Conservation (phyloP, 352 stramenopile species). For the Pythium rishiriense region DNA sequence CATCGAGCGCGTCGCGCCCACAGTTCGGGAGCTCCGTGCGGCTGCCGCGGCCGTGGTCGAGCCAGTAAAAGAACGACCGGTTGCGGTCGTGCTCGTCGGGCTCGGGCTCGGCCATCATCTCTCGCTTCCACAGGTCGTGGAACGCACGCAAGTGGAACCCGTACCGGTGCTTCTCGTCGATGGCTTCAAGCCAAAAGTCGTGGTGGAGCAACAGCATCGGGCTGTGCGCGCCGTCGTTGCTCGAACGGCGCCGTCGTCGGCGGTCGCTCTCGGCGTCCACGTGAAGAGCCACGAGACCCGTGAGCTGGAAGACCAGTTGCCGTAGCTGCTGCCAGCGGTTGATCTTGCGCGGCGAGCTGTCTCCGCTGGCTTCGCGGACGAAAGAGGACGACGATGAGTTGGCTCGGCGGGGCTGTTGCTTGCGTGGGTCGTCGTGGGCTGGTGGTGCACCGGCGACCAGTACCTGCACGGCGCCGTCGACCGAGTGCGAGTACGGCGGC, state of each 20-base stretch:
- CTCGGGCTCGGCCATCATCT: constrained; percentile 29
- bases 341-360: constrained; percentile 7
- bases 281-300: constrained; percentile 8
- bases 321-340: constrained; percentile 27
- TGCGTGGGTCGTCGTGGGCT: background rate
- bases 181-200: constrained; percentile 76
- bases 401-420: background rate
- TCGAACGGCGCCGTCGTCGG: background rate
- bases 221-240: constrained; percentile 5
- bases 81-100: constrained; percentile 14
- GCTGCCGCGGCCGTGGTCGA: constrained; percentile 54
- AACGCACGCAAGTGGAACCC: constrained; percentile 69
- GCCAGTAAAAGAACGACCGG: constrained; percentile 70
- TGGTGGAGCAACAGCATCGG: constrained; percentile 47
- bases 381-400: constrained; percentile 12
- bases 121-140: constrained; percentile 58
- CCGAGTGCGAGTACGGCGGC: constrained; percentile 15
- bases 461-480: constrained; percentile 12
- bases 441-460: background rate
- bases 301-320: constrained; percentile 18
- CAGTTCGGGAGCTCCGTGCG: constrained; percentile 57
- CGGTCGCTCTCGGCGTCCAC: too few species aligned
- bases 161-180: constrained; percentile 74
- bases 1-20: constrained; percentile 42
- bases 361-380: constrained; percentile 3